phyloP scores from a whole-genome alignment of 192 early-diverging fungal species.

The Backusella australiensis region DNA sequence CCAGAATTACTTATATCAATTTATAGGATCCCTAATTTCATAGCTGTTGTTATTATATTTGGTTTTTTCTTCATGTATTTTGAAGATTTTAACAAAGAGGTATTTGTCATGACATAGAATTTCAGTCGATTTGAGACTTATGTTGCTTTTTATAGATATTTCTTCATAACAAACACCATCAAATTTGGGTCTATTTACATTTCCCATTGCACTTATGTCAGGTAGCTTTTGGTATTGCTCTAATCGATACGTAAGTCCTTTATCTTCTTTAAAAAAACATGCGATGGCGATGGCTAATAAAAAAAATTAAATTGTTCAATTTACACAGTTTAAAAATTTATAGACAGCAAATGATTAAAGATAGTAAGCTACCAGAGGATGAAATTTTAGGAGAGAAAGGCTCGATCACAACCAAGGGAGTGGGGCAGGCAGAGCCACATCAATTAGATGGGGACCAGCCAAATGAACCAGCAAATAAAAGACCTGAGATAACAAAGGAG shows the following conservation, averaged over 20 bases:
- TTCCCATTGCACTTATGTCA: conserved; percentile 45
- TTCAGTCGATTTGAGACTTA: not conserved
- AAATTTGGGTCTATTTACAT: conserved; percentile 49
- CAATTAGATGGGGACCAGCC: not conserved
- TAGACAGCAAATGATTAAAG: conserved; percentile 6
- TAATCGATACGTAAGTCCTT: conserved; percentile 28
- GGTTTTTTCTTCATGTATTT: conserved; percentile 53
- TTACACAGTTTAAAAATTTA: not conserved
- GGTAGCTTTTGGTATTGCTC: conserved; percentile 42
- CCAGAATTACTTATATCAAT: not conserved
- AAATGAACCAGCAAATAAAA: not conserved
- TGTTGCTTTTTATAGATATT: conserved; percentile 13
- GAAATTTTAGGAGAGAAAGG: conserved; percentile 3
- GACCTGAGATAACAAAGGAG: not conserved
- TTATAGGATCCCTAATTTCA: conserved; percentile 34
- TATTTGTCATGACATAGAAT: not conserved
- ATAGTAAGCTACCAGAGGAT: not conserved
- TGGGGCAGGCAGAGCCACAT: not conserved
- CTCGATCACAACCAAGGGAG: not conserved
- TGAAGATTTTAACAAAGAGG: conserved; percentile 51
- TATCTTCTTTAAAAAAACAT: not conserved
- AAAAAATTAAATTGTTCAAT: not conserved
- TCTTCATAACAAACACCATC: conserved; percentile 28
- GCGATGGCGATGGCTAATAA: not conserved
- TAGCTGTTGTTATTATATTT: conserved; percentile 47